phyloP scores from a whole-genome alignment of 2,329 filamentous ascomycete species.

The Calonectria crousiana region DNA sequence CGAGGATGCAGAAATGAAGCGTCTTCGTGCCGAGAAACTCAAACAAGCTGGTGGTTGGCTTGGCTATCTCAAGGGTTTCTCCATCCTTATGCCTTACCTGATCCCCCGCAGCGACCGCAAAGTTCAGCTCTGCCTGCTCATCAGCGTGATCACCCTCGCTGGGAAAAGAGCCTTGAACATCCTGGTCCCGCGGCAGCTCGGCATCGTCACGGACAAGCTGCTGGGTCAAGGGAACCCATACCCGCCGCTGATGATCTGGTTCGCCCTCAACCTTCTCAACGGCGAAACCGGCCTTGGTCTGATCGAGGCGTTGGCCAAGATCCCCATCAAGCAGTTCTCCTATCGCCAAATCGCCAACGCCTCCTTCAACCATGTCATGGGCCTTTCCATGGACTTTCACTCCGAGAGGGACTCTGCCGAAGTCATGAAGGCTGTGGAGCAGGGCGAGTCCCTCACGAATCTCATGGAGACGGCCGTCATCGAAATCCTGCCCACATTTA shows the following conservation, averaged over 20 bases:
- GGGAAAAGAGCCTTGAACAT: conserved; percentile 45
- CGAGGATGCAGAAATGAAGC: conserved; percentile 43
- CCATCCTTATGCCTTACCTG: conserved; percentile 47
- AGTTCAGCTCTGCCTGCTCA: conserved; percentile 45
- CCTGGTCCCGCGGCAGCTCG: conserved; percentile 48
- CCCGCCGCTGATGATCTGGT: conserved; percentile 33
- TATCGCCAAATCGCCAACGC: conserved; percentile 69
- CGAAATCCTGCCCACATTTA: conserved; percentile 69
- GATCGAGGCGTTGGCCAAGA: conserved; percentile 44
- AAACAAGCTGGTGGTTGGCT: conserved; percentile 47
- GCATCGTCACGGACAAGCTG: conserved; percentile 46
- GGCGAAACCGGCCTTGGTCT: conserved; percentile 27
- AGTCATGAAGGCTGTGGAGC: conserved; percentile 73
- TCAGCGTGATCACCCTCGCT: conserved; percentile 40
- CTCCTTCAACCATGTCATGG: conserved; percentile 76
- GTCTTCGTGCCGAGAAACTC: conserved; percentile 42
- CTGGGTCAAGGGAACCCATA: conserved; percentile 39
- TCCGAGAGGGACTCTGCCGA: conserved; percentile 74
- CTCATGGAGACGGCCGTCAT: conserved; percentile 72
- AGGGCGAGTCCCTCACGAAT: conserved; percentile 70
- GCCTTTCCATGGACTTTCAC: conserved; percentile 78
- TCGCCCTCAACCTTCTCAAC: conserved; percentile 28
- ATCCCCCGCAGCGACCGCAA: conserved; percentile 46
- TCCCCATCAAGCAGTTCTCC: conserved; percentile 51
- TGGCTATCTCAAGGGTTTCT: conserved; percentile 47